These are phyloP conservation scores for Polyrhizophydium stewartii DNA, from an alignment of 371 early-diverging fungal genomes.

Conservation along the genomic window DNA sequence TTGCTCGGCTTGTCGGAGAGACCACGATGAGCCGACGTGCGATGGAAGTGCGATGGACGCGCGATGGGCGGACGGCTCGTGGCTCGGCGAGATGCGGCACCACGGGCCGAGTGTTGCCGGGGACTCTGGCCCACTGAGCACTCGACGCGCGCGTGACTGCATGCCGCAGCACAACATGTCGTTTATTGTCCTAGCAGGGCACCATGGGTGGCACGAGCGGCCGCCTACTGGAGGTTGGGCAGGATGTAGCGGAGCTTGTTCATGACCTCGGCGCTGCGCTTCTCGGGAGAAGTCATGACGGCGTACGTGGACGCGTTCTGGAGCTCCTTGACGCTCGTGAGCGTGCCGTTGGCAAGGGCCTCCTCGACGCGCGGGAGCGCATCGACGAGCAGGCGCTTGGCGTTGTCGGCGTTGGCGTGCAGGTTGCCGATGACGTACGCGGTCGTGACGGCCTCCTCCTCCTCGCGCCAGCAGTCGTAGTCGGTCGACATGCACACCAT, in stretches of 20 bases:
- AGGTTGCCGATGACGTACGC: constrained; percentile 89
- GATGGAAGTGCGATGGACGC: too few relatives aligned
- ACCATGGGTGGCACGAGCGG: too few relatives aligned
- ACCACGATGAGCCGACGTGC: too few relatives aligned
- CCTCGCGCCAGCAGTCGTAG: constrained; percentile 95
- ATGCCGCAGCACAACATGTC: too few relatives aligned
- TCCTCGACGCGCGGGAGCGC: constrained; percentile 73
- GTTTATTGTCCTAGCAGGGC: too few relatives aligned
- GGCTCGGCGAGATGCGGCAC: too few relatives aligned
- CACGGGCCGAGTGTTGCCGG: too few relatives aligned
- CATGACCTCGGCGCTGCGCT: constrained; percentile 66
- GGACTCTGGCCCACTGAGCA: too few relatives aligned
- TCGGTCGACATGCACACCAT: constrained; percentile 99
- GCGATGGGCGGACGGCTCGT: too few relatives aligned
- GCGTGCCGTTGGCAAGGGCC: constrained; percentile 48
- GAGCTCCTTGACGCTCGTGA: constrained; percentile 45
- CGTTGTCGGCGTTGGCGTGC: constrained; percentile 79
- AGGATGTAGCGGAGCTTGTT: constrained; percentile 75
- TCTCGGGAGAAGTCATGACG: constrained; percentile 68
- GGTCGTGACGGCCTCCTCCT: constrained; percentile 88
- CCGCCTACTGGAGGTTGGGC: constrained; percentile 34
- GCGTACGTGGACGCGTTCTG: constrained; percentile 73
- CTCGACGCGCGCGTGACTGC: too few relatives aligned
- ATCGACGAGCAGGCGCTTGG: constrained; percentile 72
- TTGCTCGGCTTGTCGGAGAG: too few relatives aligned